Evolutionary conservation across 2,329 filamentous ascomycete genomes (phyloP).

Genomic region (Aspergillus sp.): DNA sequence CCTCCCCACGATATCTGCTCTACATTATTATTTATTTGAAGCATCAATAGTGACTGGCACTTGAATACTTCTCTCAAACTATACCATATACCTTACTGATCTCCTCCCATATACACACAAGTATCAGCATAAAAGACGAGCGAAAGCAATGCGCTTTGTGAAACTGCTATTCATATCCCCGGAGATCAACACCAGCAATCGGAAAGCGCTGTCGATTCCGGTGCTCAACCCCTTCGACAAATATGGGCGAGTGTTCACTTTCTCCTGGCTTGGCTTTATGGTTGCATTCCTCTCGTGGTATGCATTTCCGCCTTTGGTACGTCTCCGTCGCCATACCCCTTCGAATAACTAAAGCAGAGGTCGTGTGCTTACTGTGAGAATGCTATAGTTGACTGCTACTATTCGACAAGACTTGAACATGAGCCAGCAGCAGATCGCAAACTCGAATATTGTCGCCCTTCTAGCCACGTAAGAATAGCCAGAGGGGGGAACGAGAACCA

Average conservation of each 20-base stretch:
- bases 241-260: slow-evolving; percentile 84
- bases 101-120: not conserved
- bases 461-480: slow-evolving; percentile 51
- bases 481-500: not conserved
- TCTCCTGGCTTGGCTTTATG: slow-evolving; percentile 80
- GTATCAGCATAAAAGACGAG: not conserved
- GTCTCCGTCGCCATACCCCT: slow-evolving; percentile 17
- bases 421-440: slow-evolving; percentile 62
- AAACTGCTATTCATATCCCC: slow-evolving; percentile 44
- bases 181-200: slow-evolving; percentile 73
- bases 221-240: slow-evolving; percentile 67
- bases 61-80: not conserved
- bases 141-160: slow-evolving; percentile 15
- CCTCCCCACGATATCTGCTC: no score
- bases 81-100: not conserved
- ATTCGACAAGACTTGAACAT: slow-evolving; percentile 73
- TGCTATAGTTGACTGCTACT: slow-evolving; percentile 55
- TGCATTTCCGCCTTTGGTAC: slow-evolving; percentile 76
- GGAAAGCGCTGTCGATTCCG: slow-evolving; percentile 73
- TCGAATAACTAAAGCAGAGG: not conserved
- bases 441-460: slow-evolving; percentile 84
- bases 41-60: not conserved
- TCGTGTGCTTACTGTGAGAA: slow-evolving; percentile 10
- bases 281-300: slow-evolving; percentile 86
- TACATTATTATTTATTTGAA: not conserved